phyloP scores from a whole-genome alignment of 495 filamentous ascomycete genomes.

The Friedmanniomyces endolithicus region DNA sequence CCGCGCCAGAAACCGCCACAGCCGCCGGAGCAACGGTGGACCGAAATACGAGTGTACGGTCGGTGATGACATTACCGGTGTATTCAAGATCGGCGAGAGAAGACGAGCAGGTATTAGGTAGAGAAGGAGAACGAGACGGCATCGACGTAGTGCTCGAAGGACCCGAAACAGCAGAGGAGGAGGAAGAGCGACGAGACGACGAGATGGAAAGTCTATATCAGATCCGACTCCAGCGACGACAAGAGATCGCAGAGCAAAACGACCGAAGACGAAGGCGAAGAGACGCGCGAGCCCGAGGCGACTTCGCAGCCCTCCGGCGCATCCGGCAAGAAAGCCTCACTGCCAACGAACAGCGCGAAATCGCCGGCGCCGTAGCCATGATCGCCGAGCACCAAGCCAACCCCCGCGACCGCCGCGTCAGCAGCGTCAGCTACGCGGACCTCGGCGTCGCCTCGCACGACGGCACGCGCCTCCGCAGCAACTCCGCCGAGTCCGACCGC shows the following conservation, averaged over 20 bases:
- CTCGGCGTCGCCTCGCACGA: slow-evolving; percentile 80
- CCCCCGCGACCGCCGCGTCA: slow-evolving; percentile 60
- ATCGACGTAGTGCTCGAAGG: slow-evolving; percentile 87
- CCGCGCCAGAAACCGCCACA: neutral
- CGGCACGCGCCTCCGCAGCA: slow-evolving; percentile 71
- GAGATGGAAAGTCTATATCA: slow-evolving; percentile 92
- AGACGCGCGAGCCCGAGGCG: slow-evolving; percentile 59
- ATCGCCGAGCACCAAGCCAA: slow-evolving; percentile 54
- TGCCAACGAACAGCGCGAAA: slow-evolving; percentile 14
- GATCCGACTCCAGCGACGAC: slow-evolving; percentile 65
- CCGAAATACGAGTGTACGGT: slow-evolving; percentile 75
- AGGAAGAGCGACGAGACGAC: slow-evolving; percentile 71
- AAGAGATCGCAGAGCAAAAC: slow-evolving; percentile 65
- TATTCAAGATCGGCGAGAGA: slow-evolving; percentile 60
- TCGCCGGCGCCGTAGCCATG: slow-evolving; percentile 24
- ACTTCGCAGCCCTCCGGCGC: slow-evolving; percentile 49
- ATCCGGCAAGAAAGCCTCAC: slow-evolving; percentile 38
- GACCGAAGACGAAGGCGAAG: slow-evolving; percentile 50
- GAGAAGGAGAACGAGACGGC: slow-evolving; percentile 76
- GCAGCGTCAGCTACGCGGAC: slow-evolving; percentile 74
- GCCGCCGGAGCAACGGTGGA: slow-evolving; percentile 40
- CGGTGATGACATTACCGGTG: slow-evolving; percentile 79
- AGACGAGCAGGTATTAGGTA: slow-evolving; percentile 71
- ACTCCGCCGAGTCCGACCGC: slow-evolving; percentile 63
- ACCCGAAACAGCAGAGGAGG: slow-evolving; percentile 57